Evolutionary conservation across 1,284 basidiomycete species (phyloP).

Genomic region (Cryptococcus sp.): DNA sequence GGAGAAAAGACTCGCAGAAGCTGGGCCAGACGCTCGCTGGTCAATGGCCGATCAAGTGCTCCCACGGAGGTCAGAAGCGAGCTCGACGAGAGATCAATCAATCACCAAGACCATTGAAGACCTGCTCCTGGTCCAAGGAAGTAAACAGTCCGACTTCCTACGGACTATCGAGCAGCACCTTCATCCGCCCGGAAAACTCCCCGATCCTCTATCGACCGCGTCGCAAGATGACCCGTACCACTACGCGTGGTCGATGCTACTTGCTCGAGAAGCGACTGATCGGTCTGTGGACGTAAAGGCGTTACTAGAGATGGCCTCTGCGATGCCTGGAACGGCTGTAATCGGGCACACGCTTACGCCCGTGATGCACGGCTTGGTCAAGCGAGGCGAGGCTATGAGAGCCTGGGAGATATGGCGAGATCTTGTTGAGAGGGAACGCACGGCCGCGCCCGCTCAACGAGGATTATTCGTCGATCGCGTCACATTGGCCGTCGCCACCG

Average conservation of each 20-base stretch:
- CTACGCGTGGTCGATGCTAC: conserved; percentile 31
- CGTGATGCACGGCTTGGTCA: conserved; percentile 29
- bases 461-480: conserved; percentile 30
- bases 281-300: conserved; percentile 8
- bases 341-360: conserved; percentile 30
- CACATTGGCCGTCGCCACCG: conserved; percentile 32
- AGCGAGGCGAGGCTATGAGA: conserved; percentile 16
- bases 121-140: not conserved
- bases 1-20: not conserved
- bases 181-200: not conserved
- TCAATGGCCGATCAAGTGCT: no score
- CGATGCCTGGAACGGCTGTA: conserved; percentile 16
- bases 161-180: conserved; percentile 1
- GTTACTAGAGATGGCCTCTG: conserved; percentile 20
- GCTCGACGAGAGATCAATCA: not conserved
- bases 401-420: conserved; percentile 31
- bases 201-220: not conserved
- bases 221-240: not conserved
- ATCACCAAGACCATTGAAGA: not conserved
- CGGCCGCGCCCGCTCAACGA: conserved; percentile 1
- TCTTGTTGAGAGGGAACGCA: conserved; percentile 17
- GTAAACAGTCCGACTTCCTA: not conserved
- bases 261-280: conserved; percentile 16
- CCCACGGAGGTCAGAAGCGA: not conserved
- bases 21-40: no score